These are phyloP conservation scores for Ceratobasidium theobromae DNA, from an alignment of 1,284 basidiomycete genomes.

Conservation along the genomic window DNA sequence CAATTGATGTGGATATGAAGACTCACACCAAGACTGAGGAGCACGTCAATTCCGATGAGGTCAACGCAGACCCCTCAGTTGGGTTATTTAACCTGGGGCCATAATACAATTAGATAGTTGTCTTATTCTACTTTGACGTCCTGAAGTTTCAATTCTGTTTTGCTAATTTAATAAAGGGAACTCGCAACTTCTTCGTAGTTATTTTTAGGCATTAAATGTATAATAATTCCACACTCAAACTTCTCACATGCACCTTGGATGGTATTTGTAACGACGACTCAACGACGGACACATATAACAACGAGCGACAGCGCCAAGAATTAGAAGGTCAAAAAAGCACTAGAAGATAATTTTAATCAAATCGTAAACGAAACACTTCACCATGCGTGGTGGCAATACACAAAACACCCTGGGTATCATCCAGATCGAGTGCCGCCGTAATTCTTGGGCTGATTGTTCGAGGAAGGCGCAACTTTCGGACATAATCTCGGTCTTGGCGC, in stretches of 20 bases:
- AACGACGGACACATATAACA: too few relatives aligned
- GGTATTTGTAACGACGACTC: too few relatives aligned
- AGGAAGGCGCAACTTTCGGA: conserved; percentile 6
- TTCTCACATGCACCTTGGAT: not conserved
- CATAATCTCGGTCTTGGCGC: not conserved
- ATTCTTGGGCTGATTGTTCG: conserved; percentile 10
- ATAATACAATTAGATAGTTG: not conserved
- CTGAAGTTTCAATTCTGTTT: too few relatives aligned
- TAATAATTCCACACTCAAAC: too few relatives aligned
- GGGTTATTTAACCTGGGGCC: not conserved
- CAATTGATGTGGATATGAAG: conserved; percentile 21
- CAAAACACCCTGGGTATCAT: conserved; percentile 20
- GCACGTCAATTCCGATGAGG: not conserved
- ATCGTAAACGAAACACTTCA: conserved; percentile 19
- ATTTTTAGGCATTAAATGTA: too few relatives aligned
- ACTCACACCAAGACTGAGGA: conserved; percentile 14
- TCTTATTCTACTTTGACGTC: too few relatives aligned
- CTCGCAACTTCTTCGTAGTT: too few relatives aligned
- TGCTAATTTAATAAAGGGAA: too few relatives aligned
- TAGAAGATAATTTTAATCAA: not conserved
- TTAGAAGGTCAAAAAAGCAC: not conserved
- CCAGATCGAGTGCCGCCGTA: conserved; percentile 17
- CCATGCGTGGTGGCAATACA: conserved; percentile 22
- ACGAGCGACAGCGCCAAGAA: not conserved
- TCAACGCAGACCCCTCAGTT: conserved; percentile 21